Evolutionary conservation across 352 stramenopile species (phyloP), one percentile per base, ranked within the genome.

Genomic region (Globisporangium echinulatum): DNA sequence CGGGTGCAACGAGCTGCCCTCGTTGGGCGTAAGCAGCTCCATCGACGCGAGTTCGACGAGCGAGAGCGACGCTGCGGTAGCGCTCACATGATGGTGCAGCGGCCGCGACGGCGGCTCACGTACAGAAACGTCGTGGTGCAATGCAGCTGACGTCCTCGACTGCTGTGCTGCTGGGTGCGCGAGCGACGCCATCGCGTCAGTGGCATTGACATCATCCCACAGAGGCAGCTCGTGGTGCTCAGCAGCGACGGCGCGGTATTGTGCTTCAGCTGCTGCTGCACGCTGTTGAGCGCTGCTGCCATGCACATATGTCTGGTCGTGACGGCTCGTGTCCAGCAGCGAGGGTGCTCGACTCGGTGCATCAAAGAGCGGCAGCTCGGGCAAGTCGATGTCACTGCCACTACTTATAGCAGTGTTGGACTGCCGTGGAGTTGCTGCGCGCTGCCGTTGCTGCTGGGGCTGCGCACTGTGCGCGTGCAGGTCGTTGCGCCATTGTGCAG

Each of bases 21-120:
- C n/a, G 46, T 50, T 7, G 19, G 17, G 39, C 2, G 19, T 11
- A 42, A 56, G 46, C 1, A 55, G 3, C 17, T 63, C 61, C 61
- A 63, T 55, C 5, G 43, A 58, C 1, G 61, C 61, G 9, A 66
- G 56, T 17, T 62, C 19, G 9, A 56, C 56, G 7, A 66, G 38
- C 10, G 61, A 66, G 15, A 66, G 17, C 15, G 62, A 33, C 25
- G 25, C 25, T 33, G 25, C 25, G 25, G 25, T 33, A 33, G 25
- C 25, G 25, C 25, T 33, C 25, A 33, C 25, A 3, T 33, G 25
- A 33, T 3, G 25, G 25, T 33, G 25, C 25, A 33, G 25, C 25
- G 25, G 2, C 25, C 25, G 25, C 2, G 25, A 33, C 25, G 25
- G 3, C 25, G 25, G 25, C 25, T 33, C 25, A 33, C 25, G 2